Conservation (phyloP, 108 stramenopile species). For the Poteriospumella lacustris region DNA sequence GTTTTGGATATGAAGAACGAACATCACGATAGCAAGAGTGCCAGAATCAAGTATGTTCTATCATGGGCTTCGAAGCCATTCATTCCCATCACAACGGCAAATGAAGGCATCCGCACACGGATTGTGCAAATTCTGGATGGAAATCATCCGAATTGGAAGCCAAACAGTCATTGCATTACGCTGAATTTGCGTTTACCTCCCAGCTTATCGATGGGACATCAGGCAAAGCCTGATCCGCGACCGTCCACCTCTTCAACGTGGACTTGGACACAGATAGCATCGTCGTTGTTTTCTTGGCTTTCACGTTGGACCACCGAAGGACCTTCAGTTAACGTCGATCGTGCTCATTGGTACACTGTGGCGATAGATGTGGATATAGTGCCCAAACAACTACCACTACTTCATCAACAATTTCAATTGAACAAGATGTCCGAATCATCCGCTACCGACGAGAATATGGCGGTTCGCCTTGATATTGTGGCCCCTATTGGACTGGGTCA, state of each 20-base stretch:
- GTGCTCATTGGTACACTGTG: no score
- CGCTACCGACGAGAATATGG: not conserved
- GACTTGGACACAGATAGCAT: no score
- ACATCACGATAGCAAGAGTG: no score
- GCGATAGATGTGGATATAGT: no score
- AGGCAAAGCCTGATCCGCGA: not conserved
- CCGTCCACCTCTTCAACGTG: no score
- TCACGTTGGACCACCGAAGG: not conserved
- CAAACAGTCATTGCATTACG: not conserved
- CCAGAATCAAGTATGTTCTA: not conserved
- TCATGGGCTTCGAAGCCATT: slow-evolving; percentile 10
- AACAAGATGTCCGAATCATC: not conserved
- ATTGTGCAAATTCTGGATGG: not conserved
- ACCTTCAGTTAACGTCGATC: not conserved
- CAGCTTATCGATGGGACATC: no score
- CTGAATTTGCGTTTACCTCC: no score
- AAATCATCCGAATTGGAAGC: slow-evolving; percentile 14
- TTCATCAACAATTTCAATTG: not conserved
- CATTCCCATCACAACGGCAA: no score
- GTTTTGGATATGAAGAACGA: not conserved
- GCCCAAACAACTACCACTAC: not conserved
- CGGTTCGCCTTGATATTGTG: not conserved
- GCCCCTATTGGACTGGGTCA: not conserved
- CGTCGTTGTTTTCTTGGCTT: no score
- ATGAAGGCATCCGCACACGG: not conserved